Conservation (phyloP, 2,329 filamentous ascomycete species). For the Aspergillus sp. region DNA sequence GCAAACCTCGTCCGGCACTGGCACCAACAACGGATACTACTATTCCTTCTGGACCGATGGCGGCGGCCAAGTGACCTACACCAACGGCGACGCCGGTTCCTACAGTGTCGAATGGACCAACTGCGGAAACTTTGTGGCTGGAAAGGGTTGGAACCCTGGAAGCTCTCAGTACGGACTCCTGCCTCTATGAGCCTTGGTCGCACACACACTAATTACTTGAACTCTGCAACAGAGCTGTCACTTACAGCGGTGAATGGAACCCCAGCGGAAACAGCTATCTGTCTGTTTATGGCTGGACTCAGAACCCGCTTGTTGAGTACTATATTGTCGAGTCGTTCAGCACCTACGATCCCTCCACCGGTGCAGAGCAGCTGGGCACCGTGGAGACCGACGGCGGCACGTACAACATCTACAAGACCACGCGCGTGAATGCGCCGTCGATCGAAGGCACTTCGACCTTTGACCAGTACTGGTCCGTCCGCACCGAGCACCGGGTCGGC, state of each 20-base stretch:
- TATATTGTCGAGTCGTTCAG: slow-evolving; percentile 39
- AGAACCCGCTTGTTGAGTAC: slow-evolving; percentile 36
- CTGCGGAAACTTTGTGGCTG: slow-evolving; percentile 55
- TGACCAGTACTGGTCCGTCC: slow-evolving; percentile 45
- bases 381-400: slow-evolving; percentile 36
- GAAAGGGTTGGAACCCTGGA: slow-evolving; percentile 60
- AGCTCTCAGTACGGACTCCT: slow-evolving; percentile 42
- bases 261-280: slow-evolving; percentile 35
- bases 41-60: slow-evolving; percentile 53
- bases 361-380: slow-evolving; percentile 33
- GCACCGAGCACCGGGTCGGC: slow-evolving; percentile 31
- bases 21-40: slow-evolving; percentile 46
- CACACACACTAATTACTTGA: no score
- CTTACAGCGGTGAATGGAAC: slow-evolving; percentile 27
- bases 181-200: background rate
- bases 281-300: slow-evolving; percentile 44
- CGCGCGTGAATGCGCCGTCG: slow-evolving; percentile 39
- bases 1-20: slow-evolving; percentile 17
- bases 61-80: slow-evolving; percentile 46
- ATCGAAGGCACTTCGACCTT: slow-evolving; percentile 43
- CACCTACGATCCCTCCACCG: slow-evolving; percentile 31
- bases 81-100: slow-evolving; percentile 43
- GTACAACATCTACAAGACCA: slow-evolving; percentile 41
- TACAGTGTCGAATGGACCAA: slow-evolving; percentile 50
- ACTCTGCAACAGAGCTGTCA: slow-evolving; percentile 17